A percentile compares a stretch with the other conserved stretches of the same genome.
These are phyloP conservation scores for Globisporangium uncinulatum DNA, from an alignment of 352 stramenopile genomes.

Conservation along the genomic window DNA sequence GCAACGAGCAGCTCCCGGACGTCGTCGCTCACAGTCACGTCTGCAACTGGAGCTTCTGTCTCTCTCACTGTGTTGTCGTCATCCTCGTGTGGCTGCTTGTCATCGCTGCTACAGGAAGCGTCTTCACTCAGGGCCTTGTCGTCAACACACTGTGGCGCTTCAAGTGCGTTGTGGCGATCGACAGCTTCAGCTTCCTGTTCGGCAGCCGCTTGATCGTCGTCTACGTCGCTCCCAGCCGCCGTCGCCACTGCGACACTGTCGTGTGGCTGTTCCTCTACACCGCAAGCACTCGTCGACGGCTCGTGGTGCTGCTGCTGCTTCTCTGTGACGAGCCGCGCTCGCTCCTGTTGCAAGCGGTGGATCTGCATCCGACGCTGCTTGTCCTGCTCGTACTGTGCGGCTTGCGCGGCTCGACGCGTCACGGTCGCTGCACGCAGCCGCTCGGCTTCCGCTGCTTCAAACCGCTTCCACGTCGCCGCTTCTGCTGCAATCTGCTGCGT, in stretches of 20 bases:
- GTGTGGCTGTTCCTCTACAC: too few species aligned
- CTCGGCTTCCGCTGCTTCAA: slow-evolving; percentile 42
- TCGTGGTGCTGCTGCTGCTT: slow-evolving; percentile 10
- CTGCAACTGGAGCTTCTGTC: too few species aligned
- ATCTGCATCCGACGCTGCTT: slow-evolving; percentile 60
- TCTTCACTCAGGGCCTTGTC: too few species aligned
- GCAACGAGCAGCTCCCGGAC: background rate
- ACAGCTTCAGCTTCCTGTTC: background rate
- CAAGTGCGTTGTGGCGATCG: too few species aligned
- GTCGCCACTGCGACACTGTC: too few species aligned
- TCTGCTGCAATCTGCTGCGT: slow-evolving; percentile 48
- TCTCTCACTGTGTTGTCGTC: too few species aligned
- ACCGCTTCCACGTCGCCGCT: slow-evolving; percentile 51
- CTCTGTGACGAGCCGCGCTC: slow-evolving; percentile 20
- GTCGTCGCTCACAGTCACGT: too few species aligned
- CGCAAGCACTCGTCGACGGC: background rate
- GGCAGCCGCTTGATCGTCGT: background rate
- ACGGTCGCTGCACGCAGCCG: slow-evolving; percentile 46
- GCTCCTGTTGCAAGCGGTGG: slow-evolving; percentile 54
- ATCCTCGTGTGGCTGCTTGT: too few species aligned
- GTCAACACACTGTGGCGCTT: too few species aligned
- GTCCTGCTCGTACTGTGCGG: slow-evolving; percentile 61
- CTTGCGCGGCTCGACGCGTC: slow-evolving; percentile 39
- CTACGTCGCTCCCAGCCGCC: background rate
- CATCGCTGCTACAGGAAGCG: background rate